Base-by-base conservation (phyloP, 495 filamentous ascomycete genomes). In the Penicillium longicatenatum region DNA sequence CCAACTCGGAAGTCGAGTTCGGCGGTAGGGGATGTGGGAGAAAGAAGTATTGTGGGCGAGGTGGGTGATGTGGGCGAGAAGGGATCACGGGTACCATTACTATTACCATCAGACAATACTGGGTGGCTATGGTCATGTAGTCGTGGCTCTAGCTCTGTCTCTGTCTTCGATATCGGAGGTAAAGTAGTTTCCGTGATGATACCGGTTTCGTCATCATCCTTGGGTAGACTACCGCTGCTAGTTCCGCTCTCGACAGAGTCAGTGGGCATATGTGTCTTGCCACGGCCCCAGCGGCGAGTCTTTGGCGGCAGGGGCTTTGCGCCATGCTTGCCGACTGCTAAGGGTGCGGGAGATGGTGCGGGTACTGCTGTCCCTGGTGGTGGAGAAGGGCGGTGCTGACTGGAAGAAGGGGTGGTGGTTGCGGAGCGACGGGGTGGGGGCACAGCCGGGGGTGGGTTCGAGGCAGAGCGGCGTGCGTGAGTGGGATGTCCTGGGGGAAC, bases 381-480 rank as follows among this genome's bases (percentile, higher is more conserved):
- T 11, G 42, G 42, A 19, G 33, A n/a, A n/a, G 52, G 66, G 20
- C 68, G 60, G 43, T 64, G 65, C 29, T 76, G 68, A 61, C 68
- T 55, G 20, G 58, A 63, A 51, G 62, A 57, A 39, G 69, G 60
- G 20, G 59, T 66, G 19, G 57, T 56, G n/a, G 61, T 52, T 12
- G 57, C 51, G 14, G 72, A 75, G 31, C 75, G 73, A 21, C 75
- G 65, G 12, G 75, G 75, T 24, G 75, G 75, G 14, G 75, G 75
- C 14, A 77, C 61, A 14, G 73, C 75, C 1, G 75, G 75, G 5
- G 75, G 72, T 12, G 75, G 72, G 41, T 75, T 73, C 21, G 75
- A 77, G 20, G 63, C 72, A 8, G 75, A 74, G 52, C 75, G 72
- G 17, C 72, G 70, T 8, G 61, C 37, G 41, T 65, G 64, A 11